Base-by-base conservation (phyloP, 441 rosid genomes). In the Bruguiera hainesii region DNA sequence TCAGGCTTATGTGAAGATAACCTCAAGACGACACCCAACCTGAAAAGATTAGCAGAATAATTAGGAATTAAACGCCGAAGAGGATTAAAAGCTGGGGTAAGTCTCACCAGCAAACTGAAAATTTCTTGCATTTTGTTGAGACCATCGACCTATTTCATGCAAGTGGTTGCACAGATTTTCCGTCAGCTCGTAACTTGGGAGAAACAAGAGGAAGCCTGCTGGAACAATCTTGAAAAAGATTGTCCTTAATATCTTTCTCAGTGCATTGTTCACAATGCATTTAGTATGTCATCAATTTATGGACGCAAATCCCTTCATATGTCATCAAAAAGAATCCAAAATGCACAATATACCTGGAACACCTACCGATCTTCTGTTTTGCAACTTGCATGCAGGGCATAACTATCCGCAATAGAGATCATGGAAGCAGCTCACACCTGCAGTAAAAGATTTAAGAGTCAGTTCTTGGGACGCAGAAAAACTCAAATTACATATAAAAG, bases 161-260 rank as follows among this genome's bases (percentile, higher is more conserved):
- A 96, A 95, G 65, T 97, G 94, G 39, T 66, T 80, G 77, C 87
- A 80, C 60, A 89, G 81, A 75, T 90, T 95, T 73, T 90, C 97
- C 97, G 92, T 89, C 81, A 92, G 77, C 76, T 89, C 92, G 84
- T 92, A 95, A 83, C 98, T 95, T 56, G 98, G 99, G 76, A 95
- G 90, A 85, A 92, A 95, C 52, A 92, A 83, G 35, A 95, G 97
- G 69, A 89, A 73, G 57, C 98, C 98, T 63, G 89, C 93, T 3
- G 98, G 97, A 83, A 87, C 96, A 78, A 85, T 67, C 74, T 75
- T 81, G 84, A 85, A 8, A 37, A 87, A 61, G 90, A 84, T 76
- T 84, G 91, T 82, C 90, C 93, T 73, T 92, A 72, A n/a, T 97
- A 82, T 29, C 76, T 85, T 83, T 61, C 98, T 96, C 35, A 95